Percentiles rank a stretch among this genome's conserved stretches.
phyloP scores from a whole-genome alignment of 1,139 yeast species.

The Scheffersomyces quercinus region DNA sequence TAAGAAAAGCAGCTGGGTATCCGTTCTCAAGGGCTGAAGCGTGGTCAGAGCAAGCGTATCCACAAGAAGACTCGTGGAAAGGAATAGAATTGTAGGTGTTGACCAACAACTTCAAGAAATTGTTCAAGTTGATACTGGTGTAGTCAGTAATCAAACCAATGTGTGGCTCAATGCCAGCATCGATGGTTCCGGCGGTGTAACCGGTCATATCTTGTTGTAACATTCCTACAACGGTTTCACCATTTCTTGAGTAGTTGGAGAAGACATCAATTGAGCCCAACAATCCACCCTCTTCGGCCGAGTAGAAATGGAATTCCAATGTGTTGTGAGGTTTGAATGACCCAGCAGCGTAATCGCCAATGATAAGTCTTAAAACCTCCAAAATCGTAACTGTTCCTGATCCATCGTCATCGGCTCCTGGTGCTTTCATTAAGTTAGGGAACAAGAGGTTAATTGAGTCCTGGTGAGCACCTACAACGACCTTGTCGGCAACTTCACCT shows the following conservation, averaged over 20 bases:
- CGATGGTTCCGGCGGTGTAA: conserved; percentile 56
- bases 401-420: conserved; percentile 97
- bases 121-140: conserved; percentile 59
- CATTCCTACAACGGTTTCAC: conserved; percentile 70
- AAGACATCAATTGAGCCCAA: conserved; percentile 85
- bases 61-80: conserved; percentile 75
- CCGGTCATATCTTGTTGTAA: conserved; percentile 98
- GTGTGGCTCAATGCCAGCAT: conserved; percentile 62
- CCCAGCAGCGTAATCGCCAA: conserved; percentile 36
- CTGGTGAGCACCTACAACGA: conserved; percentile 87
- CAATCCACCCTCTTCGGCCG: conserved; percentile 94
- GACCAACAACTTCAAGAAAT: conserved; percentile 63
- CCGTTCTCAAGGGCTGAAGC: conserved; percentile 84
- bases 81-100: conserved; percentile 65
- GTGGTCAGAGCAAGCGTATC: conserved; percentile 93
- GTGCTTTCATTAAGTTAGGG: conserved; percentile 73
- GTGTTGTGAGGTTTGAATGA: conserved; percentile 63
- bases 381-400: conserved; percentile 80
- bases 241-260: conserved; percentile 47
- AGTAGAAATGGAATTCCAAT: conserved; percentile 88
- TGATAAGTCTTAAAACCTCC: conserved; percentile 69
- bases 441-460: conserved; percentile 78
- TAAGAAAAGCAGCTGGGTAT: conserved; percentile 77
- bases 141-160: conserved; percentile 81
- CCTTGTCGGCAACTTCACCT: conserved; percentile 38